Evolutionary conservation across 2,329 filamentous ascomycete genomes (phyloP), one percentile per base, ranked within the genome.

Genomic region (Colletotrichum sp.): DNA sequence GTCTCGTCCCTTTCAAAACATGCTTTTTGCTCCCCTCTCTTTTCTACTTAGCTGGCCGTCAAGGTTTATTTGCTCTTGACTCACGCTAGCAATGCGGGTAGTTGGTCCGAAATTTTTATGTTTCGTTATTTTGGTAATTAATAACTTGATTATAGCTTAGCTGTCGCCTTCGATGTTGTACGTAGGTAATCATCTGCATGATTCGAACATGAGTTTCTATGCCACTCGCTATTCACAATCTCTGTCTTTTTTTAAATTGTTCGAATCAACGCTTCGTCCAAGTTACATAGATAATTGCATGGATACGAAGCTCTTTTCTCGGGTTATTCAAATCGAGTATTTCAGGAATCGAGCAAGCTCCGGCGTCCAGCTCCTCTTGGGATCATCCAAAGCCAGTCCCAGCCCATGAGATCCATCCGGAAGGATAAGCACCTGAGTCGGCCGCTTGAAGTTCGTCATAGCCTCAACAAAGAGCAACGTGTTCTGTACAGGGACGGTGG

Each of bases 401-500:
- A 80, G 27, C 5, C 80, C 81, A 36, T 81, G 80, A 11, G 76
- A 76, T 5, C 80, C 80, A 31, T 79, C 76, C 1, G 81, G 79
- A 13, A 80, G 69, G n/a, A 82, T 64, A n/a, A 80, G 67, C 9
- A 80, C 51, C 63, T 78, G 66, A 47, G 79, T 79, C 5, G 78
- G 76, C 18, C 78, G 62, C 11, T 67, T 51, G 54, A 79, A 51
- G 3, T 62, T 63, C 3, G 77, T 77, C 78, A 82, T 76, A 13
- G 79, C 78, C 18, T 76, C 62, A 8, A 77, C 75, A 36, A 81
- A 82, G 4, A 76, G 66, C 29, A 82, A 75, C 4, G 78, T 33
- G 63, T 82, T 82, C 65, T 79, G 73, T 2, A 81, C 78, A 8
- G 78, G 74, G 16, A 82, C 80, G 8, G 36, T 27, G 2, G 43